Evolutionary conservation across 768 basidiomycete species (phyloP).

Genomic region (Tylopilus vinaceipallidus): DNA sequence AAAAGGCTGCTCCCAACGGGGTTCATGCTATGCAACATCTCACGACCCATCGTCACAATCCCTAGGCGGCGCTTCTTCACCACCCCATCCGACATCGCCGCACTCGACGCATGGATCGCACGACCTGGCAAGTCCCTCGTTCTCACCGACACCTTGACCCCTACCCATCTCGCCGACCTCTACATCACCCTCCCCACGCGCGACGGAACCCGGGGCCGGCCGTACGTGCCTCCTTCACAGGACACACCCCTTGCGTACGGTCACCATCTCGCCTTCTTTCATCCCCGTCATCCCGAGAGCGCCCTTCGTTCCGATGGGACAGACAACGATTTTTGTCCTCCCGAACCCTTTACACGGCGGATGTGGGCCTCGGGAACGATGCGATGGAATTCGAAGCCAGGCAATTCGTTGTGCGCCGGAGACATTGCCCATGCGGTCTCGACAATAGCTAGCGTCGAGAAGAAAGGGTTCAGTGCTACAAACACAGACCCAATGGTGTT

Average conservation of each 20-base stretch:
- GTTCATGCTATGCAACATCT: neutral
- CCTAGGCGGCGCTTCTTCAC: conserved; percentile 15
- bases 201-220: conserved; percentile 49
- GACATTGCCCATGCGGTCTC: conserved; percentile 47
- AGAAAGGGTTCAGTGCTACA: conserved; percentile 57
- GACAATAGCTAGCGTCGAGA: conserved; percentile 49
- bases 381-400: conserved; percentile 46
- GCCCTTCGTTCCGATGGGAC: conserved; percentile 67
- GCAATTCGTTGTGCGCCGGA: conserved; percentile 51
- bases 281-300: conserved; percentile 57
- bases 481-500: conserved; percentile 69
- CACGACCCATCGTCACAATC: neutral
- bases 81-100: conserved; percentile 9
- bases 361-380: conserved; percentile 83
- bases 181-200: conserved; percentile 73
- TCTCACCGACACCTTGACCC: conserved; percentile 48
- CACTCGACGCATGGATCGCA: conserved; percentile 54
- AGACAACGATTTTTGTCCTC: conserved; percentile 69
- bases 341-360: conserved; percentile 67
- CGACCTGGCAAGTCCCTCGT: conserved; percentile 45
- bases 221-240: conserved; percentile 39
- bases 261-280: conserved; percentile 76
- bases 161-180: conserved; percentile 61
- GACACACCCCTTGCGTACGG: conserved; percentile 52
- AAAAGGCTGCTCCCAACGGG: neutral